phyloP scores from a whole-genome alignment of 2,329 filamentous ascomycete species.

The Pseudogymnoascus sp. region DNA sequence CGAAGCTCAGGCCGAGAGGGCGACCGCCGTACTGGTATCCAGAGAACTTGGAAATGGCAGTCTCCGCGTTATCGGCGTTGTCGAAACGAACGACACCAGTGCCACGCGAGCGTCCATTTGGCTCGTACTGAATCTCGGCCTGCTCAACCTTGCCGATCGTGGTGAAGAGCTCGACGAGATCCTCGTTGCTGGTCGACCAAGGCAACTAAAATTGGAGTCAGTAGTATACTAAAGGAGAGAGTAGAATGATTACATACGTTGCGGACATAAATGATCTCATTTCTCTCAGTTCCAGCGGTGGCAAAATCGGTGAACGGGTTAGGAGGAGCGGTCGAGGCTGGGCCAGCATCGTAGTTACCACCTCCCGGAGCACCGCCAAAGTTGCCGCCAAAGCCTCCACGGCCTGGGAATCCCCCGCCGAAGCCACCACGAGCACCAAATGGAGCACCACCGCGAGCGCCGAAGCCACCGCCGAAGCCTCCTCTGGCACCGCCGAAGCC shows the following conservation, averaged over 20 bases:
- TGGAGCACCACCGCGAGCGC: constrained; percentile 52
- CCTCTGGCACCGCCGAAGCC: constrained; percentile 36
- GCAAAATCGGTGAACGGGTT: constrained; percentile 94
- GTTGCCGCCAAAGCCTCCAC: constrained; percentile 40
- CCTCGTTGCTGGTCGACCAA: constrained; percentile 98
- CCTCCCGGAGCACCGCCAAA: constrained; percentile 32
- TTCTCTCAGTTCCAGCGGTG: constrained; percentile 75
- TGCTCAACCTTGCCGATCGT: constrained; percentile 97
- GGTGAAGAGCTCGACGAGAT: constrained; percentile 90
- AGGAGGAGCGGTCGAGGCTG: constrained; percentile 50
- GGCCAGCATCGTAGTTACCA: constrained; percentile 26
- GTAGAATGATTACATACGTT: constrained; percentile 60
- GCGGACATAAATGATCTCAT: constrained; percentile 85
- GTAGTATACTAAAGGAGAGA: constrained; percentile 1
- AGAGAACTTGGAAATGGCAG: constrained; percentile 92
- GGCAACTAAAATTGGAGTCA: constrained; percentile 58
- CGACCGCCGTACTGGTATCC: constrained; percentile 95
- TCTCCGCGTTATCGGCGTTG: constrained; percentile 73
- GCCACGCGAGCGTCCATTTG: constrained; percentile 88
- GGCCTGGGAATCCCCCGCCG: constrained; percentile 42
- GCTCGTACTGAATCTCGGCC: constrained; percentile 98
- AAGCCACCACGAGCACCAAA: constrained; percentile 52
- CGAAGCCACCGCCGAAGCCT: constrained; percentile 44
- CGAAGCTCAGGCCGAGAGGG: constrained; percentile 84
- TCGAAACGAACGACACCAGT: constrained; percentile 97